Percentiles rank a stretch among this genome's conserved stretches.
phyloP scores from a whole-genome alignment of 306 rosid genomes.

The Cicer bijugum region DNA sequence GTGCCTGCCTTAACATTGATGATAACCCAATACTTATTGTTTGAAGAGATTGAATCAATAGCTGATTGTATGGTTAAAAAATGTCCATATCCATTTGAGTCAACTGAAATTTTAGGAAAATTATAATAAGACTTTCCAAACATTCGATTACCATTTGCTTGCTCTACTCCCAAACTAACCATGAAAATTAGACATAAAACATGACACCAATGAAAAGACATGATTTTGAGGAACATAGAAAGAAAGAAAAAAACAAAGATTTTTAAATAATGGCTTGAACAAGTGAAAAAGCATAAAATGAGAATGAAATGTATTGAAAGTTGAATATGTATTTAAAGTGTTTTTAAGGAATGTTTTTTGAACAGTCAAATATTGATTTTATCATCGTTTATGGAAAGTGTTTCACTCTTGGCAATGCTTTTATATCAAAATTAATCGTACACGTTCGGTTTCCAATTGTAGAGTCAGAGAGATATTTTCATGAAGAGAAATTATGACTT shows the following conservation, averaged over 20 bases:
- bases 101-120: slow-evolving; percentile 45
- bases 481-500: no score
- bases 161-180: background rate
- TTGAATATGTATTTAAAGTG: background rate
- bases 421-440: no score
- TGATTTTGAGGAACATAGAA: background rate
- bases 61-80: slow-evolving; percentile 74
- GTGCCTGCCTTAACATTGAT: slow-evolving; percentile 62
- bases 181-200: background rate
- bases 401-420: no score
- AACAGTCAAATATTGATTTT: no score
- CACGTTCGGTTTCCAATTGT: no score
- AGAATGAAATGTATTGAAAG: background rate
- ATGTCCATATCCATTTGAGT: slow-evolving; percentile 54
- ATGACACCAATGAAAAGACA: background rate
- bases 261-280: background rate
- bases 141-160: background rate
- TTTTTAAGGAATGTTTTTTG: background rate
- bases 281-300: background rate
- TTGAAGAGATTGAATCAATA: slow-evolving; percentile 63
- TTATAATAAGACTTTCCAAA: background rate
- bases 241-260: background rate
- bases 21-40: slow-evolving; percentile 59
- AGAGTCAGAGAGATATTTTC: no score
- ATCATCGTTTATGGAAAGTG: no score